phyloP scores from a whole-genome alignment of 2,329 filamentous ascomycete species.

The Colletotrichum sp. region DNA sequence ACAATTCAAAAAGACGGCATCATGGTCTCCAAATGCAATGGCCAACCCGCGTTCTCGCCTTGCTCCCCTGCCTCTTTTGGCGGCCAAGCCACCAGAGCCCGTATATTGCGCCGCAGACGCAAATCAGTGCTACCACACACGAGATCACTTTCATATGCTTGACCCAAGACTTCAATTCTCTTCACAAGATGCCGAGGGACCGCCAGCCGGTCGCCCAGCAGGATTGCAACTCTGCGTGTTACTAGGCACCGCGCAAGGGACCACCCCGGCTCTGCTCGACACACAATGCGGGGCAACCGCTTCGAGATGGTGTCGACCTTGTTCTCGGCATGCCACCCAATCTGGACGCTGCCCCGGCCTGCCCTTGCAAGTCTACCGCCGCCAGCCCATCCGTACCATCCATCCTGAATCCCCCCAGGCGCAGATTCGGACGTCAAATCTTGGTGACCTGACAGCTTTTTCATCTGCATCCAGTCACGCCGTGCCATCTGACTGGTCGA shows the following conservation, averaged over 20 bases:
- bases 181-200: slow-evolving; percentile 22
- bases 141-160: slow-evolving; percentile 21
- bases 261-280: slow-evolving; percentile 10
- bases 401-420: not conserved
- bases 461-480: not conserved
- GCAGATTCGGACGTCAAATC: not conserved
- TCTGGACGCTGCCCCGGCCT: slow-evolving; percentile 18
- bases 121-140: not conserved
- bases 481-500: slow-evolving; percentile 15
- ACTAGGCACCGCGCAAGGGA: not conserved
- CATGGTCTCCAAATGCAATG: not conserved
- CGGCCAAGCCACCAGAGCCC: not conserved
- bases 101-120: not conserved
- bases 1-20: not conserved
- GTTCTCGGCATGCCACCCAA: slow-evolving; percentile 19
- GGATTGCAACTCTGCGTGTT: slow-evolving; percentile 14
- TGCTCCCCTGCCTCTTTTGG: not conserved
- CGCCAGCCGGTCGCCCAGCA: not conserved
- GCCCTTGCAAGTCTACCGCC: slow-evolving; percentile 12
- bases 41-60: not conserved
- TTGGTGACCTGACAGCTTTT: slow-evolving; percentile 3
- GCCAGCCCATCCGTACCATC: not conserved
- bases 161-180: not conserved
- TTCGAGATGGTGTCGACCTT: slow-evolving; percentile 23
- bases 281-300: slow-evolving; percentile 20